Base-by-base conservation (phyloP, 371 early-diverging fungal species). In the Mortierella sp. region DNA sequence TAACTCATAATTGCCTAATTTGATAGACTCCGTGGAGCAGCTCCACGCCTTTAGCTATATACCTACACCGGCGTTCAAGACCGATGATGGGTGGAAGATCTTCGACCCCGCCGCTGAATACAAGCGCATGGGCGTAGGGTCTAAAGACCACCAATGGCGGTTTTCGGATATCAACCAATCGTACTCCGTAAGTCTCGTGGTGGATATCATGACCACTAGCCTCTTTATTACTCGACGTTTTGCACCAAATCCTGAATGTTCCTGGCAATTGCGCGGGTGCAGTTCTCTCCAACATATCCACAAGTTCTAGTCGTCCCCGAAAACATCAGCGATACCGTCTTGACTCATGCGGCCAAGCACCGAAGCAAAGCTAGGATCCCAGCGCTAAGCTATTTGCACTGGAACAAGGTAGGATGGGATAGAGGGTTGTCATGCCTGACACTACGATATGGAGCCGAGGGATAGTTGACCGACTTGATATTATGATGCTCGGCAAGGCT, bases 251-350 rank as follows among this genome's bases (percentile, higher is more conserved):
- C n/a, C n/a, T n/a, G n/a, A n/a, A n/a, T 41, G 25, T 5, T 37
- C 12, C 10, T 44, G 7, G 21, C n/a, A 53, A 0, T 50, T n/a
- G 51, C 10, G n/a, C 37, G 13, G 6, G n/a, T 52, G 31, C 61
- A 89, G 90, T 88, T 96, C 69, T 95, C 92, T 57, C 86, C 92
- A 4, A 97, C 98, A 4, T 98, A 98, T 71, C 98, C 98, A 16
- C 71, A 85, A 2, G 65, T 86, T 1, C 78, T 98, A 34, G 94
- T 88, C 0, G 96, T 97, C 7, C 98, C 98, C 4, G 57, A 83
- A 7, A 90, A 87, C 62, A 95, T 98, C 55, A 95, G 94, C 70
- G 98, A 98, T 79, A 90, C 89, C 39, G 92, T 92, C 10, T 73
- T 98, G 55, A 89, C 87, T 34, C 91, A 97, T 79, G 97, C 96